phyloP scores from a whole-genome alignment of 2,329 filamentous ascomycete species.

The Cladosporium velox region DNA sequence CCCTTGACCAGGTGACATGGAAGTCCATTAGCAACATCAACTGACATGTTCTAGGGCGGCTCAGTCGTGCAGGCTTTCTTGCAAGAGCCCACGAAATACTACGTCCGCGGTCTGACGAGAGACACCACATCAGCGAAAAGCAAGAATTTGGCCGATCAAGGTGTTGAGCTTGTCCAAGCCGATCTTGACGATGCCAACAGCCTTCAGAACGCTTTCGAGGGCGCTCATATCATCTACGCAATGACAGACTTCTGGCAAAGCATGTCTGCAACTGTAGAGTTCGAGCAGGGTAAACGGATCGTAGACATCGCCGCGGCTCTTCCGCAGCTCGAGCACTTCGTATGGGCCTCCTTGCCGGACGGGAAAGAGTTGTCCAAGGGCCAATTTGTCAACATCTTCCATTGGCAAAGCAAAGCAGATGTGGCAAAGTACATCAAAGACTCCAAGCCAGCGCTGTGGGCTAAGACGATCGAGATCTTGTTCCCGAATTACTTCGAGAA shows the following conservation, averaged over 20 bases:
- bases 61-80: conserved; percentile 53
- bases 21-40: not conserved
- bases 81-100: conserved; percentile 47
- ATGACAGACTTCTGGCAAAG: conserved; percentile 42
- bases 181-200: conserved; percentile 53
- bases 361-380: conserved; percentile 8
- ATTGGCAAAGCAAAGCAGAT: conserved; percentile 19
- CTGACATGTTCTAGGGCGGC: conserved; percentile 54
- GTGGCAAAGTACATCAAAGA: conserved; percentile 5
- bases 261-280: conserved; percentile 10
- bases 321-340: conserved; percentile 16
- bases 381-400: conserved; percentile 12
- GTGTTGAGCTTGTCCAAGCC: conserved; percentile 56
- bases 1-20: not conserved
- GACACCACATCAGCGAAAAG: conserved; percentile 48
- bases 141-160: conserved; percentile 48
- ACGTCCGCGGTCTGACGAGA: conserved; percentile 59
- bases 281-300: conserved; percentile 4
- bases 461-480: conserved; percentile 15
- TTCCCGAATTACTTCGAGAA: conserved; percentile 20
- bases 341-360: conserved; percentile 16
- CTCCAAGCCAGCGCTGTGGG: not conserved
- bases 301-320: not conserved
- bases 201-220: conserved; percentile 48
- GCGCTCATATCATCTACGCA: conserved; percentile 53